Evolutionary conservation across 192 early-diverging fungal species (phyloP), one percentile per base, ranked within the genome.

Genomic region (Mortierella alpina): DNA sequence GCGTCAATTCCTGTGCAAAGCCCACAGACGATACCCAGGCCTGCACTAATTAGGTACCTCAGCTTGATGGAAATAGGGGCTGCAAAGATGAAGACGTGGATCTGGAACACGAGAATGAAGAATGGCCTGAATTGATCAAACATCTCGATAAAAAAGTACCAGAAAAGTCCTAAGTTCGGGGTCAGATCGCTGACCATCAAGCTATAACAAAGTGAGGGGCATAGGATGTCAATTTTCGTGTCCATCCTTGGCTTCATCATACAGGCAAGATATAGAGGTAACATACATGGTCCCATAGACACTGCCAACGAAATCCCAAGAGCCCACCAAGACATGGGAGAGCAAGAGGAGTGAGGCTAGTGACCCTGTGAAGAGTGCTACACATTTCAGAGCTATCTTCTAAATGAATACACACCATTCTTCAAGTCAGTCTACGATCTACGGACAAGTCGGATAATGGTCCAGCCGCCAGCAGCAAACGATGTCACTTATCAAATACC

Each of bases 71-170:
- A 80, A 4, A 98, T 77, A 0, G 98, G 98, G 0, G 93, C 88
- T 0, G 89, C 89, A 85, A 97, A 99, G 15, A 96, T 92, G 48
- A 98, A 92, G 11, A 90, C 89, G n/a, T 95, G 93, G 40, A 99
- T 84, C 84, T 99, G 97, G 81, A 99, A 98, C 4, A 97, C 96
- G 18, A 91, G 80, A 73, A 96, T 68, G 82, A 98, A 99, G 77
- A 99, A 98, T 7, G 88, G 71, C 41, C 98, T 90, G 89, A 98
- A 99, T 66, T 97, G 95, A 78, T 99, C 97, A 88, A 99, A 99
- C 83, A 99, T 97, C 82, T 99, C 98, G 59, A 96, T 98, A 84
- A 98, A 97, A 84, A 99, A 97, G 85, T 99, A 99, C 98, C 98
- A 99, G 74, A 90, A 98, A 62, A 98, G 77, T 7, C 98, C 98